Base-by-base conservation (phyloP, 768 basidiomycete genomes). In the Gloeostereum incarnatum region DNA sequence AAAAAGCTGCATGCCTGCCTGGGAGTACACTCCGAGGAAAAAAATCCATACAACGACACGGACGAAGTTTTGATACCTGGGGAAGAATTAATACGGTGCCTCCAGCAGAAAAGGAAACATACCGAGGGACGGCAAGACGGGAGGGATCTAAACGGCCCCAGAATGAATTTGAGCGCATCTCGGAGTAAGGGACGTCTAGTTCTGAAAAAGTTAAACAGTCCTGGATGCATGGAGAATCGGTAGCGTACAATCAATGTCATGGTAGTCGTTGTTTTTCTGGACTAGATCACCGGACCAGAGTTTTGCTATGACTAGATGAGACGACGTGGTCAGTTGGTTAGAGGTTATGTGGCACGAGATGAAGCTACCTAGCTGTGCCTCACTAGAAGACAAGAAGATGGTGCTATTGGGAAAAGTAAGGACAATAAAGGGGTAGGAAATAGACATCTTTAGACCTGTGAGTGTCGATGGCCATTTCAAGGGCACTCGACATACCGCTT, bases 381-480 rank as follows among this genome's bases (percentile, higher is more conserved):
- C 90, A 34, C 56, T 78, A 0, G 88, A 92, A 7, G 89, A 89
- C 29, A 93, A 57, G 55, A 93, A 92, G 48, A 87, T 84, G 5
- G 77, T 71, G 47, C 87, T 89, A 36, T 6, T 24, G 26, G 13
- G 36, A 20, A n/a, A n/a, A n/a, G 29, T 29, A 22, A 16, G 22
- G 52, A 26, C 46, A 25, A 39, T 17, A 22, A 38, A 35, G 19
- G 16, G 4, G n/a, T 20, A 37, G 39, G 13, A 26, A 39, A 40
- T 1, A 31, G 14, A 35, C 16, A 21, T 24, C 6, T 11, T 23
- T 29, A 16, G 50, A 90, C 88, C 90, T 89, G 49, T 90, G 78
- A 38, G 87, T 75, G 56, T 97, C 93, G 44, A 94, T 87, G n/a
- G 93, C 91, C 56, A 81, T 63, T 55, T 97, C 93, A 30, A 96